phyloP scores from a whole-genome alignment of 768 basidiomycete species.

The Daedaleopsis sinensis region DNA sequence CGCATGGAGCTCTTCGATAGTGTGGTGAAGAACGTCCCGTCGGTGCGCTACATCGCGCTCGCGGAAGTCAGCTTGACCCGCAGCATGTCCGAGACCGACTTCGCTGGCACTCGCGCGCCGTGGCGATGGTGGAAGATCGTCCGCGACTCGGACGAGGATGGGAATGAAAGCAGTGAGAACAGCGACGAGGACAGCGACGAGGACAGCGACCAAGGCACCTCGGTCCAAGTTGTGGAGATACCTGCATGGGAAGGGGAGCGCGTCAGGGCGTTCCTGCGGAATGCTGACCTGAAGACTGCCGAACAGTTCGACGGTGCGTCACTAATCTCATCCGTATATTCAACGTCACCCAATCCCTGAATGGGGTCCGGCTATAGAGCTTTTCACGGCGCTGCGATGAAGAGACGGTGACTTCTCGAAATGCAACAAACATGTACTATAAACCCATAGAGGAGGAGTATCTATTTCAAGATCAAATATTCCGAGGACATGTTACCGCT shows the following conservation, averaged over 20 bases:
- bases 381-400: too few species aligned
- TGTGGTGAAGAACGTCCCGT: not conserved
- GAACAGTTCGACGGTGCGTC: not conserved
- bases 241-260: conserved; percentile 11
- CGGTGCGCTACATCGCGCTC: conserved; percentile 5
- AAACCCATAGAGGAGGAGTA: too few species aligned
- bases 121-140: conserved; percentile 13
- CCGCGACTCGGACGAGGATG: not conserved
- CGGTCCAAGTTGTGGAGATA: not conserved
- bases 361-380: too few species aligned
- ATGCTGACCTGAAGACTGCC: not conserved
- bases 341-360: too few species aligned
- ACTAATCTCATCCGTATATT: too few species aligned
- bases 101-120: not conserved
- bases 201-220: not conserved
- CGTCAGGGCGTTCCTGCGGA: conserved; percentile 3
- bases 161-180: too few species aligned
- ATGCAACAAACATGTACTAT: too few species aligned
- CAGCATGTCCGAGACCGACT: not conserved
- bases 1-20: not conserved
- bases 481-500: too few species aligned
- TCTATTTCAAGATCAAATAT: too few species aligned
- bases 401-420: too few species aligned
- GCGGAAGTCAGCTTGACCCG: not conserved
- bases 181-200: not conserved